These are phyloP conservation scores for Leccinum subspadiceum DNA, from an alignment of 1,284 basidiomycete species.

Conservation along the genomic window DNA sequence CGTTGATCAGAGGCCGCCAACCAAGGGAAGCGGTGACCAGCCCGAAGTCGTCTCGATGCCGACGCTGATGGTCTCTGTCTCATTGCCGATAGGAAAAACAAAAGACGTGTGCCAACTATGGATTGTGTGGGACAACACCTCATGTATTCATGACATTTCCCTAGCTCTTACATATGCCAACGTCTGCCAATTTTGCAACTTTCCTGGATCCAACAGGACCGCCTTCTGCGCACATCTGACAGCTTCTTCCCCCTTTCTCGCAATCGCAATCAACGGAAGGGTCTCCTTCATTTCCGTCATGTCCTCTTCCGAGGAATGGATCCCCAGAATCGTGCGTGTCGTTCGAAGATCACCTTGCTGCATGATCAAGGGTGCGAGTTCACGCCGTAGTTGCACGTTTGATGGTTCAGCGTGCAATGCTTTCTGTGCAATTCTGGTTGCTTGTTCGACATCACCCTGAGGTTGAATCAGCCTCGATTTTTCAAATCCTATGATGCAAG, in stretches of 20 bases:
- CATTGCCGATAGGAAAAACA: not conserved
- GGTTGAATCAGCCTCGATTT: slow-evolving; percentile 2
- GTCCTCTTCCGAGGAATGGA: slow-evolving; percentile 29
- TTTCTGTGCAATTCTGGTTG: slow-evolving; percentile 53
- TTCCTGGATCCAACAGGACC: slow-evolving; percentile 67
- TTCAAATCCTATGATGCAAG: not conserved
- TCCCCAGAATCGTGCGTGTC: slow-evolving; percentile 40
- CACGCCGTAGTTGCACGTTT: slow-evolving; percentile 43
- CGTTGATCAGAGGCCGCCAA: slow-evolving; percentile 46
- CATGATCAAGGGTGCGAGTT: slow-evolving; percentile 54
- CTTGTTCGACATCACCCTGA: slow-evolving; percentile 51
- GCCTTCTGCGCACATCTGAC: slow-evolving; percentile 58
- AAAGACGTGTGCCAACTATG: not conserved
- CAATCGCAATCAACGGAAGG: slow-evolving; percentile 45
- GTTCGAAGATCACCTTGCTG: slow-evolving; percentile 43
- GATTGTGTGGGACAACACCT: not conserved
- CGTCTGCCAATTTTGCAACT: slow-evolving; percentile 54
- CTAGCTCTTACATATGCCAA: slow-evolving; percentile 52
- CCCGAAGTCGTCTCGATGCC: not conserved
- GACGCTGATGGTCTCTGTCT: too few relatives aligned
- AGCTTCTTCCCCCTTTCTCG: slow-evolving; percentile 36
- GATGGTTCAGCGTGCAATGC: slow-evolving; percentile 58
- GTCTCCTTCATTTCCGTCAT: slow-evolving; percentile 36
- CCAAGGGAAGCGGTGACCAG: slow-evolving; percentile 51
- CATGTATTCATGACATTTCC: slow-evolving; percentile 23